Evolutionary conservation across 768 basidiomycete genomes (phyloP), one percentile per base, ranked within the genome.

Genomic region (Leccinum uliginosum): DNA sequence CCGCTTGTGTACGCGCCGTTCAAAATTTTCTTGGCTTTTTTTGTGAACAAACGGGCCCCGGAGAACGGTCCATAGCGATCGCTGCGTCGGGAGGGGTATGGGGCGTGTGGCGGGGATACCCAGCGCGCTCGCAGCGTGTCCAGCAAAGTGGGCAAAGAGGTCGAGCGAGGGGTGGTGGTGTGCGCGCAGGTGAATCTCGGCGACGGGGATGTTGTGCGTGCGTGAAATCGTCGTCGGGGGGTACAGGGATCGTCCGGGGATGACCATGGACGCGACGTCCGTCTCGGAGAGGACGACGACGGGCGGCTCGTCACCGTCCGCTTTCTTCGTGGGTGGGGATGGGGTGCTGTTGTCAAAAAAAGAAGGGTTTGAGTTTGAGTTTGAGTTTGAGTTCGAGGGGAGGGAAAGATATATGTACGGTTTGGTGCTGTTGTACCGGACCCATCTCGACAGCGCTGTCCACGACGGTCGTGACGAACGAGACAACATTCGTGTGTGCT

Each of bases 11-110:
- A 87, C 85, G 64, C 78, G 82, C 26, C 91, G 77, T 70, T 93
- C 88, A 70, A 96, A 98, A 73, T 98, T 98, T 76, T 98, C 94
- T 73, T 98, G 94, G 17, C 82, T 76, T 73, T 96, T 97, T 68
- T 98, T 98, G 71, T 95, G 88, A 6, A 83, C 86, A 68, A 98
- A 98, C 10, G 96, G 95, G 4, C 84, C 82, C 34, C 87, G 83
- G 9, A 81, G 78, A 17, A 97, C 94, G 0, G 96, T 97, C 86
- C 91, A 92, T 10, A 97, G 75, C 5, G 80, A 77, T 46, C 90
- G 87, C 61, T 86, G 78, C 3, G 82, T 91, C 0, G 93, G 93
- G 0, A 96, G 82, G 4, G 74, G 73, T 14, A 79, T 78, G 11
- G 85, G 78, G 17, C 79, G 77, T 3, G 91, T 86, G 32, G 81